phyloP scores from a whole-genome alignment of 139 green algal genomes.

The Ettlia oleoabundans region DNA sequence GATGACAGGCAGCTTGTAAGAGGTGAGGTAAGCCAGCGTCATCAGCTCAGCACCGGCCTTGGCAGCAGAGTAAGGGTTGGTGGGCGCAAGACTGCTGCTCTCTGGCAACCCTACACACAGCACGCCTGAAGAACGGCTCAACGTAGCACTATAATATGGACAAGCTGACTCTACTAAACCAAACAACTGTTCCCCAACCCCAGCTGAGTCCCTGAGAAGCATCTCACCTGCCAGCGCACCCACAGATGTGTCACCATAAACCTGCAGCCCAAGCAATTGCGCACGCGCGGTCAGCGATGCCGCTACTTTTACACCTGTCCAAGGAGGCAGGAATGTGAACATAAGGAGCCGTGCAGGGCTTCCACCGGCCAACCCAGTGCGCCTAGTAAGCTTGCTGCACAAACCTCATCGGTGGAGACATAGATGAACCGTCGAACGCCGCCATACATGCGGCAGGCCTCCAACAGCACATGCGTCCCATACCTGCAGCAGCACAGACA shows the following conservation, averaged over 20 bases:
- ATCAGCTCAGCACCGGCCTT: constrained; percentile 97
- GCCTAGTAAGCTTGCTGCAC: constrained; percentile 39
- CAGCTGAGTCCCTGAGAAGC: background rate
- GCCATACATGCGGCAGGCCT: constrained; percentile 81
- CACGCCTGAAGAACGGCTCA: background rate
- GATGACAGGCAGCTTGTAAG: constrained; percentile 91
- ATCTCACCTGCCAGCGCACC: background rate
- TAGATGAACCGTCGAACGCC: constrained; percentile 93
- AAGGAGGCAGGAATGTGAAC: too few species aligned
- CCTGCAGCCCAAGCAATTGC: too few species aligned
- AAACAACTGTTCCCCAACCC: too few species aligned
- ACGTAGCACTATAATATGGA: background rate
- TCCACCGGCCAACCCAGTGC: too few species aligned
- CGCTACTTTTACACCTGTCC: too few species aligned
- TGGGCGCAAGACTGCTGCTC: constrained; percentile 85
- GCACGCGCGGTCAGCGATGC: too few species aligned
- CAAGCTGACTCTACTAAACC: too few species aligned
- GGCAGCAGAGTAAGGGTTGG: constrained; percentile 89
- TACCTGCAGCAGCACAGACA: constrained; percentile 79
- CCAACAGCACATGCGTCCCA: constrained; percentile 96
- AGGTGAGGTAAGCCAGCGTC: constrained; percentile 87
- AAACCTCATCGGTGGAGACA: constrained; percentile 85
- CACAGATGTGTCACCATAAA: background rate
- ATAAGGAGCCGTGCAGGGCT: too few species aligned
- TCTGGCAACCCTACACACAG: constrained; percentile 72